A percentile compares a stretch with the other conserved stretches of the same genome.
Evolutionary conservation across 202 grass and related monocot genomes (phyloP).

Genomic region (Setaria italica): DNA sequence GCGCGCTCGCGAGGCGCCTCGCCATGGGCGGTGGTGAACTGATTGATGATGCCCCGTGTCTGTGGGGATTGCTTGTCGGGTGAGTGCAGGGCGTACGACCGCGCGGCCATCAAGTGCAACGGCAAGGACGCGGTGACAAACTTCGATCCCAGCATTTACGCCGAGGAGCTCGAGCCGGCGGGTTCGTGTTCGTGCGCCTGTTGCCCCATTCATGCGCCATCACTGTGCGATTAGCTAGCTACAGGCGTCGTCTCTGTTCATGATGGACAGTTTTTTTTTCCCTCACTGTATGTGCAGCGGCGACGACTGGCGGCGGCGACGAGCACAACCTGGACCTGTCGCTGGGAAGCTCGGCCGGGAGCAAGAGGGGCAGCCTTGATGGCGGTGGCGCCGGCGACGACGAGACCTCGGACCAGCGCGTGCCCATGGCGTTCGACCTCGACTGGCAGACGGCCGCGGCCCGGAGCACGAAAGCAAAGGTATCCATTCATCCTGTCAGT

Average conservation of each 20-base stretch:
- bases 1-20: background rate
- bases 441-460: slow-evolving; percentile 62
- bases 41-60: slow-evolving; percentile 48
- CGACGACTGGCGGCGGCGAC: slow-evolving; percentile 22
- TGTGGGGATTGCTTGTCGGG: slow-evolving; percentile 32
- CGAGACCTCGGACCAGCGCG: slow-evolving; percentile 58
- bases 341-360: slow-evolving; percentile 70
- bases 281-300: background rate
- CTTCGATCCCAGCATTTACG: slow-evolving; percentile 79
- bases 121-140: slow-evolving; percentile 88
- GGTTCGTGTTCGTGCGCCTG: background rate
- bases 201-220: background rate
- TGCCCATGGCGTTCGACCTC: slow-evolving; percentile 66
- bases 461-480: slow-evolving; percentile 75
- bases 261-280: background rate
- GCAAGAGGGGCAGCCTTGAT: slow-evolving; percentile 59
- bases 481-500: background rate
- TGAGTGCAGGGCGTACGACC: slow-evolving; percentile 73
- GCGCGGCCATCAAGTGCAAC: slow-evolving; percentile 85
- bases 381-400: slow-evolving; percentile 52
- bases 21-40: slow-evolving; percentile 31
- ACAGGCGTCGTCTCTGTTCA: background rate
- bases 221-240: background rate
- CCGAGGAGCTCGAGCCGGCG: slow-evolving; percentile 64
- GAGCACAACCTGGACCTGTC: slow-evolving; percentile 86